phyloP scores from a whole-genome alignment of 2,329 filamentous ascomycete species.

The Nemania abortiva region DNA sequence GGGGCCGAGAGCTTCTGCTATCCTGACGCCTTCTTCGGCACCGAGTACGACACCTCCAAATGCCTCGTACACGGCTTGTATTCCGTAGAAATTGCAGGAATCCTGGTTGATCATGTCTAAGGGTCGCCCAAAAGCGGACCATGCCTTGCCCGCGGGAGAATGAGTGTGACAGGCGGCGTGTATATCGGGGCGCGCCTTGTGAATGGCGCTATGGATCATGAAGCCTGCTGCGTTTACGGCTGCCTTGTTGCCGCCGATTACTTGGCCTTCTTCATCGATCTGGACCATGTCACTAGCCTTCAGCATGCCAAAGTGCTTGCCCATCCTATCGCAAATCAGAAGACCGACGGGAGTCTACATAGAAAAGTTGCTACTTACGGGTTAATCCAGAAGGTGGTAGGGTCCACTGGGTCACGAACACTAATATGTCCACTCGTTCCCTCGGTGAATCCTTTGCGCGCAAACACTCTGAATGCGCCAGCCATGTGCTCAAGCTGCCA shows the following conservation, averaged over 20 bases:
- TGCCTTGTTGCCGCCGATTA: slow-evolving; percentile 64
- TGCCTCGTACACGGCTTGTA: slow-evolving; percentile 66
- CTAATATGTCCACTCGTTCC: slow-evolving; percentile 72
- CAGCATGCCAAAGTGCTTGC: slow-evolving; percentile 67
- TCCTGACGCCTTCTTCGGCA: slow-evolving; percentile 65
- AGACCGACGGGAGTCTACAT: background rate
- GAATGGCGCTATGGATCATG: slow-evolving; percentile 68
- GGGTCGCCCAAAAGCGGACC: slow-evolving; percentile 68
- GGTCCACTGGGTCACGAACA: slow-evolving; percentile 52
- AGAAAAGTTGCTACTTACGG: slow-evolving; percentile 1
- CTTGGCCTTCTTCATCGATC: slow-evolving; percentile 65
- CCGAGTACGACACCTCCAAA: slow-evolving; percentile 71
- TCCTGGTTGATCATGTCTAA: slow-evolving; percentile 67
- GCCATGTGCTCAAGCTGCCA: slow-evolving; percentile 61
- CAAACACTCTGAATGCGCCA: slow-evolving; percentile 69
- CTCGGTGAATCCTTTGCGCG: slow-evolving; percentile 68
- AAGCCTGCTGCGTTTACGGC: slow-evolving; percentile 68
- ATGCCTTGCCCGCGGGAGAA: slow-evolving; percentile 66
- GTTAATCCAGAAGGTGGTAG: slow-evolving; percentile 32
- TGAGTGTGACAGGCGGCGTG: slow-evolving; percentile 70
- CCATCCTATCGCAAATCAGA: slow-evolving; percentile 49
- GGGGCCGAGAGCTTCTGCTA: slow-evolving; percentile 65
- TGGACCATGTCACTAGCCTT: slow-evolving; percentile 69
- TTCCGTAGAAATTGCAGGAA: slow-evolving; percentile 66
- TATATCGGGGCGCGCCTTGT: slow-evolving; percentile 67